Evolutionary conservation across 2,329 filamentous ascomycete genomes (phyloP), one percentile per base, ranked within the genome.

Genomic region (Microdochium paspali): DNA sequence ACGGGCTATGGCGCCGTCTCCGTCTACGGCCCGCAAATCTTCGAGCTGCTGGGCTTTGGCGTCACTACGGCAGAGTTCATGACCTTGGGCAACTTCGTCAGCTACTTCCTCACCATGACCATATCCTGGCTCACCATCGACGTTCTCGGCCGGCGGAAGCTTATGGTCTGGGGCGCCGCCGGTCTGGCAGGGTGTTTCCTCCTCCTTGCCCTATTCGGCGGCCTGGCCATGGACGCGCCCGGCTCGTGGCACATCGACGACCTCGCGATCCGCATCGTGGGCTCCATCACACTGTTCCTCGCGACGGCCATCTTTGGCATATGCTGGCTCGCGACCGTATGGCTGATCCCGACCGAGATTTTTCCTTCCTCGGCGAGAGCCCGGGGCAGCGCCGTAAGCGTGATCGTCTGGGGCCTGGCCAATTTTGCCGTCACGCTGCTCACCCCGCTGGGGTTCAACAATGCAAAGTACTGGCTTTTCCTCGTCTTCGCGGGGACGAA

Each of bases 1-100:
- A 78, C 74, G 0, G 74, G 74, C 9, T 80, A 79, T 47, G 76
- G 76, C 2, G 79, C 79, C 0, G 75, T 83, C 2, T 77, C 72
- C 18, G 78, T 82, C 2, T 82, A 82, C 49, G 79, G 79, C 0
- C 77, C 78, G 2, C 79, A 82, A 53, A 82, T 82, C 46, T 82
- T 82, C 58, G 71, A 79, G 52, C 71, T 82, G 10, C 71, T 82
- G 3, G 77, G 78, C 15, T 79, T 82, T 57, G 58, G 61, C 18
- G 69, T 73, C 30, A 62, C 61, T 3, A 63, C 61, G 15, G 71
- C 78, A 1, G 78, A 83, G 58, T 75, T 72, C 50, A 61, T 80
- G 13, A 82, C 78, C 0, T 68, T 80, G 43, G 76, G 68, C 24
- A 83, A 83, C 61, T 82, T 81, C 61, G 61, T 77, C 35, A 78